Percentiles rank a stretch among this genome's conserved stretches.
These are phyloP conservation scores for Nitzschia inconspicua DNA, from an alignment of 108 stramenopile genomes.

Conservation along the genomic window DNA sequence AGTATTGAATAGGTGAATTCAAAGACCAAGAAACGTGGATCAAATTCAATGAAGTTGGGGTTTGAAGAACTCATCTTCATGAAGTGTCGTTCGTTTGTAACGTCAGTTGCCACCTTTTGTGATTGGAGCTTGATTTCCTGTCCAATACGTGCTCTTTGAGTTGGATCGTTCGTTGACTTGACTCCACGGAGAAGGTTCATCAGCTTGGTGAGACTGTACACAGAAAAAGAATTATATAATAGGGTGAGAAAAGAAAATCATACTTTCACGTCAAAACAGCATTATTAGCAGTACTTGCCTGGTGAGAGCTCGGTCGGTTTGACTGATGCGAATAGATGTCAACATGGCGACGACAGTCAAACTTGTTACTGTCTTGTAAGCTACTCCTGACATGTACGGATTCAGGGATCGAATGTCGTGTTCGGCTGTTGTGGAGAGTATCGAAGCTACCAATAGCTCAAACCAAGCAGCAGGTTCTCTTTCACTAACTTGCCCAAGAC, in stretches of 20 bases:
- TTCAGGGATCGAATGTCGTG: slow-evolving; percentile 86
- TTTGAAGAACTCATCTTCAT: slow-evolving; percentile 57
- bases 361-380: slow-evolving; percentile 86
- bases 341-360: slow-evolving; percentile 89
- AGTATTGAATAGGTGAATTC: slow-evolving; percentile 96
- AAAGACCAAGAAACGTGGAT: slow-evolving; percentile 96
- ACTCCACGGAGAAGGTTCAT: slow-evolving; percentile 64
- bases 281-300: slow-evolving; percentile 65
- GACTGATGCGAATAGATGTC: slow-evolving; percentile 85
- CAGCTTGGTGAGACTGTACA: slow-evolving; percentile 52
- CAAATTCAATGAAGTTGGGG: slow-evolving; percentile 78
- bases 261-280: no score
- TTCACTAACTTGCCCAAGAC: slow-evolving; percentile 88
- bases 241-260: no score
- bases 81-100: slow-evolving; percentile 87
- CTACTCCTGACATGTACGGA: slow-evolving; percentile 79
- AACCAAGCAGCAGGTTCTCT: slow-evolving; percentile 87
- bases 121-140: slow-evolving; percentile 83
- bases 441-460: slow-evolving; percentile 86
- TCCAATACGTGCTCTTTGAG: slow-evolving; percentile 50
- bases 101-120: slow-evolving; percentile 70
- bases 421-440: slow-evolving; percentile 79
- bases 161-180: slow-evolving; percentile 45
- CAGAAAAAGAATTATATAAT: slow-evolving; percentile 16
- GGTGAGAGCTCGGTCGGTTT: slow-evolving; percentile 80